A percentile compares a stretch with the other conserved stretches of the same genome.
These are phyloP conservation scores for Cystobasidium tubakii DNA, from an alignment of 768 basidiomycete species.

Conservation along the genomic window DNA sequence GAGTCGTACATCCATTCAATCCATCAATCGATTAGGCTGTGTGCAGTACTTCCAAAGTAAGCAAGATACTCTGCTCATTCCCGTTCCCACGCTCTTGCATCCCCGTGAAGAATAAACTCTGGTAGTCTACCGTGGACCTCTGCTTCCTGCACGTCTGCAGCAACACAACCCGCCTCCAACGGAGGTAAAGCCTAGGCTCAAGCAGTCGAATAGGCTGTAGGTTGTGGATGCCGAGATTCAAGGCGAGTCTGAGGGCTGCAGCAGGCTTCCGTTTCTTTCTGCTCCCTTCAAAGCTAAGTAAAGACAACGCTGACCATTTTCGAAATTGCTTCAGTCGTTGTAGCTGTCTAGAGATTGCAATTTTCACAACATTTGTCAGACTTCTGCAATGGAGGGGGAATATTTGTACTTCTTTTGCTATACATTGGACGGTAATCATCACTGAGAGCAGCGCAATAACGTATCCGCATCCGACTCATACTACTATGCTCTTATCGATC, in stretches of 20 bases:
- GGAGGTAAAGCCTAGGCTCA: not conserved
- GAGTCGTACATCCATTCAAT: slow-evolving; percentile 32
- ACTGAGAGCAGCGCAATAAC: too few species aligned
- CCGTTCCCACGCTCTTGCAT: not conserved
- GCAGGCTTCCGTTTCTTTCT: not conserved
- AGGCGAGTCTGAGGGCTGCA: slow-evolving; percentile 24
- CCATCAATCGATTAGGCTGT: not conserved
- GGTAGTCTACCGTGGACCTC: slow-evolving; percentile 29
- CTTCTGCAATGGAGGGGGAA: not conserved
- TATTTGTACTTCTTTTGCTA: not conserved
- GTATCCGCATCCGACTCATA: not conserved
- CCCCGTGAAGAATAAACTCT: slow-evolving; percentile 30
- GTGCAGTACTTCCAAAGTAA: not conserved
- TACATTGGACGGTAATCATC: not conserved
- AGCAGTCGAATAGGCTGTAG: not conserved
- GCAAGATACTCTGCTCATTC: not conserved
- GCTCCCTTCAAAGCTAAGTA: too few species aligned
- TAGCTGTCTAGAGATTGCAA: not conserved
- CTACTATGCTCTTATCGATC: slow-evolving; percentile 12
- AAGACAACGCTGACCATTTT: too few species aligned
- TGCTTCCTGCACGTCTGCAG: slow-evolving; percentile 8
- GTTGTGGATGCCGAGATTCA: slow-evolving; percentile 28
- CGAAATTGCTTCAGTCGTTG: not conserved
- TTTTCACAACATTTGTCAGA: not conserved
- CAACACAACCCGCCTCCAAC: slow-evolving; percentile 27